Conservation (phyloP, 768 basidiomycete genomes). For the Pulveroboletus sp. region DNA sequence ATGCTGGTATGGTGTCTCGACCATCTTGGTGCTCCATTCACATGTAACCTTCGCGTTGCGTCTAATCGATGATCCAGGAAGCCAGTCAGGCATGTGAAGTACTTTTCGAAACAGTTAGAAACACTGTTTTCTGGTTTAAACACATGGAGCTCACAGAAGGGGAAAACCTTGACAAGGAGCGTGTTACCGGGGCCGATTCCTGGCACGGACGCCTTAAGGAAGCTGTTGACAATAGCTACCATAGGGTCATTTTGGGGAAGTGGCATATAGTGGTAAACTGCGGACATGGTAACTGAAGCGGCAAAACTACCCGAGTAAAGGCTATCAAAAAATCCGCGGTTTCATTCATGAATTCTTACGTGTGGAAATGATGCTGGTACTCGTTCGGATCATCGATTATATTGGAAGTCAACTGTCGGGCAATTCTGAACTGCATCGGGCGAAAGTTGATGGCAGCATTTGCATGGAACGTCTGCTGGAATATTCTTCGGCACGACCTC, state of each 20-base stretch:
- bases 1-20: constrained; percentile 24
- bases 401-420: too few species aligned
- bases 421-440: too few species aligned
- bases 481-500: too few species aligned
- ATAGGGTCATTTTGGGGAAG: constrained; percentile 5
- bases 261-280: constrained; percentile 14
- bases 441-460: too few species aligned
- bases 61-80: constrained; percentile 40
- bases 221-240: constrained; percentile 4
- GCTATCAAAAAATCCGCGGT: not conserved
- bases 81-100: constrained; percentile 29
- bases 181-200: constrained; percentile 1
- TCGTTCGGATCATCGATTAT: not conserved
- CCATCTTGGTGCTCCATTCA: not conserved
- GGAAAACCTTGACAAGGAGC: constrained; percentile 4
- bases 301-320: constrained; percentile 19
- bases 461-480: too few species aligned
- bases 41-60: constrained; percentile 21
- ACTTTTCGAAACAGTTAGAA: not conserved
- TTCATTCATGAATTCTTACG: not conserved
- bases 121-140: too few species aligned
- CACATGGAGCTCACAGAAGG: constrained; percentile 13
- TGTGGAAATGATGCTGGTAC: not conserved
- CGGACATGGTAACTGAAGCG: constrained; percentile 25
- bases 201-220: not conserved